Percentiles rank a stretch among this genome's conserved stretches.
Conservation (phyloP, 164 flowering plant species). For the Cinnamomum micranthum region DNA sequence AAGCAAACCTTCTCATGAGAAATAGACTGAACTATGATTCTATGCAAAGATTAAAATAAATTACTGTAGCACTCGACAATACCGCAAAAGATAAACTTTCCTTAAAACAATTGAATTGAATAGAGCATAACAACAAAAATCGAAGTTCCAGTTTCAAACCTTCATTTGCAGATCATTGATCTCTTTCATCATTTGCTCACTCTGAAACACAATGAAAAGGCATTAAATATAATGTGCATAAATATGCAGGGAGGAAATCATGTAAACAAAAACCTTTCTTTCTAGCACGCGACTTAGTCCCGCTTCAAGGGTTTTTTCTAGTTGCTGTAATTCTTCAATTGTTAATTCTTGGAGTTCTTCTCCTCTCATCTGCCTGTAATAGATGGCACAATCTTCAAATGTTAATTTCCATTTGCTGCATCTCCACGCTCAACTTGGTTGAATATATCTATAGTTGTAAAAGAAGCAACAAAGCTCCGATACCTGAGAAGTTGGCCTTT, state of each 20-base stretch:
- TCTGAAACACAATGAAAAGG: conserved; percentile 34
- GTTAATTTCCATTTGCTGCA: neutral
- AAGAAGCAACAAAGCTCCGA: neutral
- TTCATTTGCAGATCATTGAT: conserved; percentile 56
- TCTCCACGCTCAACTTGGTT: no score
- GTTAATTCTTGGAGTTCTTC: conserved; percentile 77
- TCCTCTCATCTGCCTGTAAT: conserved; percentile 78
- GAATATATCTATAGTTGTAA: no score
- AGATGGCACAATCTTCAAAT: neutral
- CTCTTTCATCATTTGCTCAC: conserved; percentile 68
- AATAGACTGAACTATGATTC: no score
- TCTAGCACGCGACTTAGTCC: conserved; percentile 74
- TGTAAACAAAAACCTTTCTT: conserved; percentile 48
- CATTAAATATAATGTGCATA: neutral
- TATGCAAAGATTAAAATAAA: no score
- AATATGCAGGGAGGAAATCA: neutral
- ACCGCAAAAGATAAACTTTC: neutral
- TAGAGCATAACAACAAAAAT: neutral
- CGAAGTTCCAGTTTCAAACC: conserved; percentile 27
- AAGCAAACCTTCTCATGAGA: no score
- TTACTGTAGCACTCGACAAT: no score
- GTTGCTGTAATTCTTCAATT: conserved; percentile 63
- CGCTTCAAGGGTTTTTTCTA: conserved; percentile 70
- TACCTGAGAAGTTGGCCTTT: conserved; percentile 76
- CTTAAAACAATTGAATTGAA: no score